phyloP scores from a whole-genome alignment of 345 rosid genomes.

The Citrus sp. region DNA sequence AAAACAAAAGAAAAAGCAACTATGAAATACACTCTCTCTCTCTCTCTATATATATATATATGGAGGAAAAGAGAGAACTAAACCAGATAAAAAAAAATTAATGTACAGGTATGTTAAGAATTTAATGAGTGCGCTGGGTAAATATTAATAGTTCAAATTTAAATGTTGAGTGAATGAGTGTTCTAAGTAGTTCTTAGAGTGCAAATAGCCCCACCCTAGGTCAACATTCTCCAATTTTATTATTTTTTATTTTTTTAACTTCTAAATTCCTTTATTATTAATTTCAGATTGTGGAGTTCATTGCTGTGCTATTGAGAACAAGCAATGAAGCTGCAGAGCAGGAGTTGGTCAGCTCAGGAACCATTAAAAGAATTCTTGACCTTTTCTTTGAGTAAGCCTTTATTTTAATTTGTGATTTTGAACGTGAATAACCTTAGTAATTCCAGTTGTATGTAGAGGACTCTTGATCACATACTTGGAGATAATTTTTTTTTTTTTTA shows the following conservation, averaged over 20 bases:
- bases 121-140: too few species aligned
- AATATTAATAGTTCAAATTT: too few species aligned
- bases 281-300: slow-evolving; percentile 92
- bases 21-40: too few species aligned
- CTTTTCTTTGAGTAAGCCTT: slow-evolving; percentile 81
- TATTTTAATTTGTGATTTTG: slow-evolving; percentile 12
- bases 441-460: not conserved
- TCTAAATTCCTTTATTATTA: slow-evolving; percentile 9
- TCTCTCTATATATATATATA: too few species aligned
- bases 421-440: not conserved
- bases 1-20: too few species aligned
- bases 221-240: too few species aligned
- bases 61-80: too few species aligned
- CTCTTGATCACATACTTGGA: slow-evolving; percentile 3
- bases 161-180: too few species aligned
- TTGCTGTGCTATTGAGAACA: slow-evolving; percentile 75
- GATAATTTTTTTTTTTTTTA: not conserved
- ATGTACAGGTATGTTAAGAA: too few species aligned
- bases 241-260: not conserved
- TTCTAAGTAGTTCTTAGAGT: too few species aligned
- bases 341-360: slow-evolving; percentile 83
- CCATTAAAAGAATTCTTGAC: slow-evolving; percentile 67
- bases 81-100: too few species aligned
- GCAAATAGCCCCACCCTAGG: too few species aligned
- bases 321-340: slow-evolving; percentile 79